Evolutionary conservation across 257 asterid genomes (phyloP).

Genomic region (Coffea eugenioides): DNA sequence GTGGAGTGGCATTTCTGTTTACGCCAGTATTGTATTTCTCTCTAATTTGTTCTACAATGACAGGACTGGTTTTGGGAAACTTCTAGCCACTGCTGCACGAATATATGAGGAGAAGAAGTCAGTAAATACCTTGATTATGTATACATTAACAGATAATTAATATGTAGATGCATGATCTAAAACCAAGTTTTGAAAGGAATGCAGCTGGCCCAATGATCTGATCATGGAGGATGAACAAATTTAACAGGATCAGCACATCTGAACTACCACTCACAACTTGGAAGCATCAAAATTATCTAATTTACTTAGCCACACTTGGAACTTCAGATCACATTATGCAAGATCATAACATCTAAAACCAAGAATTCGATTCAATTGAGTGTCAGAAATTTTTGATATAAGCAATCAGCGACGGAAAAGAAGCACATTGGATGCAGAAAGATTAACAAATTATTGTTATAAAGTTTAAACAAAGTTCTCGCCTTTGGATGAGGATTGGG

Average conservation of each 20-base stretch:
- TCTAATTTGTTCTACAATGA: conserved; percentile 13
- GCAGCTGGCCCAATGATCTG: not conserved
- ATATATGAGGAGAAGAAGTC: conserved; percentile 14
- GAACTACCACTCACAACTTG: not conserved
- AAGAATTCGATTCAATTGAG: not conserved
- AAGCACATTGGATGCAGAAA: not conserved
- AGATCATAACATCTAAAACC: not conserved
- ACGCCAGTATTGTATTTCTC: not conserved
- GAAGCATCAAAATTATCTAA: not conserved
- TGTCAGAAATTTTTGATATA: not conserved
- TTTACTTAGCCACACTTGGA: not conserved
- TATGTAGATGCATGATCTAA: not conserved
- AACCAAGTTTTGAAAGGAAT: not conserved
- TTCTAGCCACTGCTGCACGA: conserved; percentile 30
- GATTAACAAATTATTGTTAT: no score
- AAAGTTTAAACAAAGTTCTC: conserved; percentile 1
- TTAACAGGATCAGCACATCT: not conserved
- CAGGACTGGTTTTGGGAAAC: conserved; percentile 16
- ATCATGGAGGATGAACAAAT: not conserved
- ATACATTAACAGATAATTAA: not conserved
- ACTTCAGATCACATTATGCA: not conserved
- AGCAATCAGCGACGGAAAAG: not conserved
- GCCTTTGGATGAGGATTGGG: conserved; percentile 71
- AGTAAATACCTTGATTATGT: not conserved
- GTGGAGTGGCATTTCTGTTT: not conserved